Conservation (phyloP, 129 eudicot genomes). For the Arctium lappa region DNA sequence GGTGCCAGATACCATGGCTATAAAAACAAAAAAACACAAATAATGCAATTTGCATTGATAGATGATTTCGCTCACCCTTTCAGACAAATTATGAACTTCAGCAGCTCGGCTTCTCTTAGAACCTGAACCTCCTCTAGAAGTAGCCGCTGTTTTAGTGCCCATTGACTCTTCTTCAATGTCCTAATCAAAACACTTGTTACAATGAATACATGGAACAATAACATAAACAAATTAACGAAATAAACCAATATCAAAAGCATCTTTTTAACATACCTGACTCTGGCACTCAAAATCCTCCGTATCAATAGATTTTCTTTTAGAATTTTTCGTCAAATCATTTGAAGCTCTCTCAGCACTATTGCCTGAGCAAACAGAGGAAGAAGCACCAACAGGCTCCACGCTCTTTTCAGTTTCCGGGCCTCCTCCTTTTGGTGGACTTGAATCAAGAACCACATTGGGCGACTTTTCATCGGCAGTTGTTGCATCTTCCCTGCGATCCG, state of each 20-base stretch:
- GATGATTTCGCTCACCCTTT: conserved; percentile 64
- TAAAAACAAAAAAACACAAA: neutral
- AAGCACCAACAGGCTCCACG: conserved; percentile 60
- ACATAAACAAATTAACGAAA: neutral
- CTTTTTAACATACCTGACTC: conserved; percentile 63
- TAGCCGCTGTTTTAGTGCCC: conserved; percentile 49
- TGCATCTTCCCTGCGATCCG: conserved; percentile 25
- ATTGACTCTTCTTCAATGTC: conserved; percentile 75
- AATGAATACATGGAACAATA: neutral
- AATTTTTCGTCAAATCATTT: conserved; percentile 47
- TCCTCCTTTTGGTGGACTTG: conserved; percentile 25
- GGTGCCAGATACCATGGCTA: neutral
- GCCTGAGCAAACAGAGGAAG: conserved; percentile 94
- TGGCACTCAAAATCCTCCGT: conserved; percentile 69
- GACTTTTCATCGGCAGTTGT: conserved; percentile 25
- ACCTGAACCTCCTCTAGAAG: conserved; percentile 65
- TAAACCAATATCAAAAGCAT: neutral
- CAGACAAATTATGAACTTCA: conserved; percentile 97
- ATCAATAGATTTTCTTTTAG: conserved; percentile 67
- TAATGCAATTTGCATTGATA: conserved; percentile 1
- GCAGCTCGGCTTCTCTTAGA: conserved; percentile 98
- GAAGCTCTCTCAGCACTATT: conserved; percentile 83
- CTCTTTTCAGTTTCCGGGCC: conserved; percentile 38
- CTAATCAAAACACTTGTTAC: conserved; percentile 36
- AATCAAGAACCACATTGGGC: conserved; percentile 26